Conservation (phyloP, 306 rosid genomes). For the Leucaena leucocephala region DNA sequence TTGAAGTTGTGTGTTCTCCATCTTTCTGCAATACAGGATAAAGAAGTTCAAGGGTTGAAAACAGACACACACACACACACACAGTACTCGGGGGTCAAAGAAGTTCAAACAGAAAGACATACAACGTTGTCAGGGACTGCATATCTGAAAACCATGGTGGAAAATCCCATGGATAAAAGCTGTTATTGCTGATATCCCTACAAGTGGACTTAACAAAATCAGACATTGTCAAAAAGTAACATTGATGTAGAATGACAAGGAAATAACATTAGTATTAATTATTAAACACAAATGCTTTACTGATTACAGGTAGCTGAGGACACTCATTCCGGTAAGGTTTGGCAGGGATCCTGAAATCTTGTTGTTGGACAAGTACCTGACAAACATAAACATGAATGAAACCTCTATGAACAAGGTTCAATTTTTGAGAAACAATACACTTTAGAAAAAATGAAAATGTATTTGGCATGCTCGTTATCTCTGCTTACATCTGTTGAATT, state of each 20-base stretch:
- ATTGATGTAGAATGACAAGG: background rate
- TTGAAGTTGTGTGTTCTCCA: slow-evolving; percentile 53
- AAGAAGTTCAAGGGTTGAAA: slow-evolving; percentile 8
- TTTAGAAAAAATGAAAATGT: background rate
- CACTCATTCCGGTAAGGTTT: slow-evolving; percentile 50
- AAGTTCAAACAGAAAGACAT: slow-evolving; percentile 39
- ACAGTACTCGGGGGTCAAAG: background rate
- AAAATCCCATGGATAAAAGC: slow-evolving; percentile 47
- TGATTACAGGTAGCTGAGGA: slow-evolving; percentile 57
- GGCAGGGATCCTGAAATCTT: slow-evolving; percentile 59
- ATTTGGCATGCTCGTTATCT: slow-evolving; percentile 16
- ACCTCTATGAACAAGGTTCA: slow-evolving; percentile 6
- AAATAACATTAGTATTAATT: background rate
- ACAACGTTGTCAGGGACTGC: slow-evolving; percentile 60
- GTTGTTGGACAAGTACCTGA: slow-evolving; percentile 68
- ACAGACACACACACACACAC: background rate
- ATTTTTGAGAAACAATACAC: slow-evolving; percentile 8
- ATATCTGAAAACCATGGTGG: slow-evolving; percentile 55
- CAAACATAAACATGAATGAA: slow-evolving; percentile 16
- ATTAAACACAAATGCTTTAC: slow-evolving; percentile 24
- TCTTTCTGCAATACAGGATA: slow-evolving; percentile 44
- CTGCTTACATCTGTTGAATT: slow-evolving; percentile 52
- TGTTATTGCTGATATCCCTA: slow-evolving; percentile 65
- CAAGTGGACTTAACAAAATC: slow-evolving; percentile 26
- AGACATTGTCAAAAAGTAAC: background rate